A percentile compares a stretch with the other conserved stretches of the same genome.
Conservation (phyloP, 352 stramenopile genomes). For the Phytophthora sp. region DNA sequence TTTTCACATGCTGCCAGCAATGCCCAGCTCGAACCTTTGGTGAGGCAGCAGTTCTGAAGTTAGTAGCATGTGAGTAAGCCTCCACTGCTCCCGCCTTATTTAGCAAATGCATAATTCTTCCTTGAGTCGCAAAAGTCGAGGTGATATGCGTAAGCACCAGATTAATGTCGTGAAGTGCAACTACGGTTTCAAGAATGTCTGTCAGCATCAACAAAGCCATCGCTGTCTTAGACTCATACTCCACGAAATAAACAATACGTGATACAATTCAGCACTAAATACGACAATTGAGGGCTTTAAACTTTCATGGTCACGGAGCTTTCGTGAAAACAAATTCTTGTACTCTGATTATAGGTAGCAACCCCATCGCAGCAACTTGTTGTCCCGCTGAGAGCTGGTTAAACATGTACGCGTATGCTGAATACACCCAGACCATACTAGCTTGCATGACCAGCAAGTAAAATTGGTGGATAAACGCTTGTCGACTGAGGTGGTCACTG, state of each 20-base stretch:
- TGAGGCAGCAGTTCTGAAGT: too few relatives aligned
- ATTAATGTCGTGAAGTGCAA: not conserved
- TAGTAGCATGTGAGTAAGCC: too few relatives aligned
- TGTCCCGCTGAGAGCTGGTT: not conserved
- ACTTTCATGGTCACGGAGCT: not conserved
- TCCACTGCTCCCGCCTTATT: not conserved
- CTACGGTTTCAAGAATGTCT: not conserved
- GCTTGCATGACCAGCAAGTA: not conserved
- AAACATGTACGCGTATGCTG: not conserved
- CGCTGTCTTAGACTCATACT: not conserved
- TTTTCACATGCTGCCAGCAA: too few relatives aligned
- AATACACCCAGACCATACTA: not conserved
- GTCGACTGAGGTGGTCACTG: not conserved
- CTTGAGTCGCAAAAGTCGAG: not conserved
- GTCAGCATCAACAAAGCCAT: not conserved
- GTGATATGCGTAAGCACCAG: not conserved
- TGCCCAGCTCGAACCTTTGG: too few relatives aligned
- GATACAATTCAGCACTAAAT: not conserved
- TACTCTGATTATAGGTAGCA: not conserved
- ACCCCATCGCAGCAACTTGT: not conserved
- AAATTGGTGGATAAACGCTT: not conserved
- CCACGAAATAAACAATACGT: not conserved
- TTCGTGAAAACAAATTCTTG: not conserved
- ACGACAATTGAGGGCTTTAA: not conserved
- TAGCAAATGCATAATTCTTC: not conserved